Conservation (phyloP, 2,329 filamentous ascomycete genomes). For the Dactylonectria estremocensis region DNA sequence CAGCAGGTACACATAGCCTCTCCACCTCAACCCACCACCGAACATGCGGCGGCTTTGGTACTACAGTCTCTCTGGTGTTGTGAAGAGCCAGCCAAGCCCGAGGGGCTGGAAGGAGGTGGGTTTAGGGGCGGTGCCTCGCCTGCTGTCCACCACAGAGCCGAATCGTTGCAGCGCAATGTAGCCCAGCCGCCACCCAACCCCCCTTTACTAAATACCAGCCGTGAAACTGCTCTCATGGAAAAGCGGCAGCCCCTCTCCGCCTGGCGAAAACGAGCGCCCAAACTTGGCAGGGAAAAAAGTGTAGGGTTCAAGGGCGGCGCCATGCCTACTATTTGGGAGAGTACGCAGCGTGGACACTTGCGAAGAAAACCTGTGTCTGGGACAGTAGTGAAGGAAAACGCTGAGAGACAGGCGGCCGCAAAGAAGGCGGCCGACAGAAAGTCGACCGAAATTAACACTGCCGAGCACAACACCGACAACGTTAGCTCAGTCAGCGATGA, state of each 20-base stretch:
- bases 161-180: background rate
- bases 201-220: background rate
- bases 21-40: background rate
- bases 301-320: too few species aligned
- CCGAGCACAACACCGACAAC: background rate
- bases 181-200: background rate
- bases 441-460: too few species aligned
- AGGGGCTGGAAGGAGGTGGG: background rate
- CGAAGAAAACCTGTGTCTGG: background rate
- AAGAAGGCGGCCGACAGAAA: too few species aligned
- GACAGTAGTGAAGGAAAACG: too few species aligned
- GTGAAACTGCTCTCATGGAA: constrained; percentile 9
- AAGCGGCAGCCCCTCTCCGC: background rate
- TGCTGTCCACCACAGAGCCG: background rate
- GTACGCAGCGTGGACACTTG: background rate
- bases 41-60: accelerated
- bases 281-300: background rate
- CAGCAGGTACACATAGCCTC: background rate
- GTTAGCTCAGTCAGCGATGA: too few species aligned
- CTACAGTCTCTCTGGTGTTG: background rate
- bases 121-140: background rate
- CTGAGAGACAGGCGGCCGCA: too few species aligned
- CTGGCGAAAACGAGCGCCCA: background rate
- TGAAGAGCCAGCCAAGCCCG: background rate
- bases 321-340: too few species aligned